Percentiles rank a stretch among this genome's conserved stretches.
Conservation (phyloP, 305 asterid genomes). For the Lippia alba region DNA sequence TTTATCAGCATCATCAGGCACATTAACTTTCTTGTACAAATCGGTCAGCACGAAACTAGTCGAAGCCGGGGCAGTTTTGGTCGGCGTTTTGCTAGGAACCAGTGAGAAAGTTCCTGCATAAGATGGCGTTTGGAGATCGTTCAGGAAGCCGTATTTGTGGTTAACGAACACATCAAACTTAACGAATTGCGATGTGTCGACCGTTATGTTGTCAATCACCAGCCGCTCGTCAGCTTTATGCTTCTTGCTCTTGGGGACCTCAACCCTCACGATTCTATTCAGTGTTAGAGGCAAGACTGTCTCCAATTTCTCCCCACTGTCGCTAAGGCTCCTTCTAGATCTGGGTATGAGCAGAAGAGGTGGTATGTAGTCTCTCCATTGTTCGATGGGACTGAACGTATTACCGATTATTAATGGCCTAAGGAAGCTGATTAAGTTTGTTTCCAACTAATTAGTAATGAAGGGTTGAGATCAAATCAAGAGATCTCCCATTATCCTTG, state of each 20-base stretch:
- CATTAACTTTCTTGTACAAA: constrained; percentile 48
- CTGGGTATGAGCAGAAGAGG: no score
- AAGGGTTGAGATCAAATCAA: no score
- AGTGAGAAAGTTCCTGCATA: constrained; percentile 60
- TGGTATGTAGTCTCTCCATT: no score
- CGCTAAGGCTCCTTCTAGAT: not conserved
- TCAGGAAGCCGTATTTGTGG: constrained; percentile 51
- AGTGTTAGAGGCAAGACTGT: constrained; percentile 44
- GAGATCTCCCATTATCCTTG: no score
- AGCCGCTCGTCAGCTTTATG: constrained; percentile 53
- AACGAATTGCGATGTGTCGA: constrained; percentile 42
- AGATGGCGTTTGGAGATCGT: constrained; percentile 52
- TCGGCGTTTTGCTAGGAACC: constrained; percentile 50
- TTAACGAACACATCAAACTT: constrained; percentile 64
- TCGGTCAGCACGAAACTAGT: constrained; percentile 47
- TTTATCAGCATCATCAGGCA: constrained; percentile 45
- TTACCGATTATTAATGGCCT: no score
- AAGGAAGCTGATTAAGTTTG: no score
- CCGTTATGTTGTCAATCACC: constrained; percentile 40
- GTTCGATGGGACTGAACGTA: no score
- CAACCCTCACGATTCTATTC: constrained; percentile 30
- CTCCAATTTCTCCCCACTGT: constrained; percentile 26
- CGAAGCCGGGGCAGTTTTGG: constrained; percentile 28
- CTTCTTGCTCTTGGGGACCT: constrained; percentile 50
- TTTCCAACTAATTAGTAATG: no score